These are phyloP conservation scores for Dovyalis caffra DNA, from an alignment of 345 rosid species.

Conservation along the genomic window DNA sequence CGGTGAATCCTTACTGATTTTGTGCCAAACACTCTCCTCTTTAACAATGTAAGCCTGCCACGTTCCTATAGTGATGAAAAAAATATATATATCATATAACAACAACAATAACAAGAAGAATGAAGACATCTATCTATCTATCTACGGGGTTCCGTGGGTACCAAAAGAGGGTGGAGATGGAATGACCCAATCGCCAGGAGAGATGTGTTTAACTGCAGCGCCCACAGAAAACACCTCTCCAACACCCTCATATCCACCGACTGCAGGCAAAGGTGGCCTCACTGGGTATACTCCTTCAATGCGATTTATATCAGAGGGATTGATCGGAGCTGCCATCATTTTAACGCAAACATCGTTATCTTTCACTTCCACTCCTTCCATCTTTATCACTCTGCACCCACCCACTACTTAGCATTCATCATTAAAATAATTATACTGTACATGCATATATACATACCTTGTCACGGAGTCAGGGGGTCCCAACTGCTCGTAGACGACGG, in stretches of 20 bases:
- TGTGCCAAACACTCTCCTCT: constrained; percentile 78
- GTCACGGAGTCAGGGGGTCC: constrained; percentile 81
- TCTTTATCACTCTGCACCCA: constrained; percentile 47
- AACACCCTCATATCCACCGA: constrained; percentile 94
- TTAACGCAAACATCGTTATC: constrained; percentile 75
- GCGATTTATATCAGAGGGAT: constrained; percentile 87
- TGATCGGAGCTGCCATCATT: constrained; percentile 90
- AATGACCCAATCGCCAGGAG: constrained; percentile 82
- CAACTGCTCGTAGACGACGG: constrained; percentile 74
- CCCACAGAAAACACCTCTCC: constrained; percentile 77
- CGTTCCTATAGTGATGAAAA: constrained; percentile 40
- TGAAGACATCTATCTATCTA: background rate
- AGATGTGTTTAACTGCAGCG: constrained; percentile 55
- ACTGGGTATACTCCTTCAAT: constrained; percentile 94
- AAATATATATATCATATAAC: no score
- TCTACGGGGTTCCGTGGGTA: constrained; percentile 21
- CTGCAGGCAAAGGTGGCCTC: constrained; percentile 84
- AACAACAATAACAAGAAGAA: background rate
- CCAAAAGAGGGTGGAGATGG: constrained; percentile 87
- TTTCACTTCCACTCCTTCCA: constrained; percentile 72
- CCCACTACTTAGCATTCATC: background rate
- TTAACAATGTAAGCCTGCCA: constrained; percentile 84
- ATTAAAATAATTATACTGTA: background rate
- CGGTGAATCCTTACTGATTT: constrained; percentile 61
- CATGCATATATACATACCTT: constrained; percentile 33